These are phyloP conservation scores for Apiotrichum domesticum DNA, from an alignment of 1,284 basidiomycete species.

Conservation along the genomic window DNA sequence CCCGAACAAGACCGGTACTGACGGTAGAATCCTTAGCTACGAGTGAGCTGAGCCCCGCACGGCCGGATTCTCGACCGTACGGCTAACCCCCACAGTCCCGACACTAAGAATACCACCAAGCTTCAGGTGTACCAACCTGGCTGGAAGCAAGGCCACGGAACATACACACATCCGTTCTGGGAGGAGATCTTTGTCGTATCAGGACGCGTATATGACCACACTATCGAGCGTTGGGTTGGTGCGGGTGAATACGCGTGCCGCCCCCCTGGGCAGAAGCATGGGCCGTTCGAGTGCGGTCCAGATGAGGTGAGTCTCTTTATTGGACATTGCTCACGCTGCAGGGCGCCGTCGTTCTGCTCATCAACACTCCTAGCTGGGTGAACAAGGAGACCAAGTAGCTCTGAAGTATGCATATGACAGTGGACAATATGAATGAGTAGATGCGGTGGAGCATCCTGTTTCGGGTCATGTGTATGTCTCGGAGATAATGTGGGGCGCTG, in stretches of 20 bases:
- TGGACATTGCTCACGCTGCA: too few relatives aligned
- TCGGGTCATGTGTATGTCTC: too few relatives aligned
- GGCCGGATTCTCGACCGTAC: background rate
- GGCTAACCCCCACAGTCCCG: constrained; percentile 1
- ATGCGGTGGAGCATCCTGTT: too few relatives aligned
- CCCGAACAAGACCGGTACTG: background rate
- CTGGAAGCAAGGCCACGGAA: background rate
- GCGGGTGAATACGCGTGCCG: constrained; percentile 17
- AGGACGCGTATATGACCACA: constrained; percentile 46
- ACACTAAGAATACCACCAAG: constrained; percentile 9
- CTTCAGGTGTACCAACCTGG: constrained; percentile 7
- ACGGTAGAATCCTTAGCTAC: background rate
- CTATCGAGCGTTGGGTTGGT: constrained; percentile 51
- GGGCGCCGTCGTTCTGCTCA: background rate
- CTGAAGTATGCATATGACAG: too few relatives aligned
- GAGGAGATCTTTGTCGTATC: constrained; percentile 18
- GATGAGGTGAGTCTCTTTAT: background rate
- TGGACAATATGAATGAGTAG: too few relatives aligned
- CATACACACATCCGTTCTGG: constrained; percentile 3
- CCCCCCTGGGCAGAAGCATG: constrained; percentile 18
- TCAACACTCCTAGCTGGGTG: background rate
- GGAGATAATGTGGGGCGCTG: too few relatives aligned
- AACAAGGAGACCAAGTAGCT: too few relatives aligned
- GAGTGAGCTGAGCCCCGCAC: background rate
- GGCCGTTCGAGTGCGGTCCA: constrained; percentile 9